Evolutionary conservation across 441 rosid genomes (phyloP).

Genomic region (Jatropha podagrica): DNA sequence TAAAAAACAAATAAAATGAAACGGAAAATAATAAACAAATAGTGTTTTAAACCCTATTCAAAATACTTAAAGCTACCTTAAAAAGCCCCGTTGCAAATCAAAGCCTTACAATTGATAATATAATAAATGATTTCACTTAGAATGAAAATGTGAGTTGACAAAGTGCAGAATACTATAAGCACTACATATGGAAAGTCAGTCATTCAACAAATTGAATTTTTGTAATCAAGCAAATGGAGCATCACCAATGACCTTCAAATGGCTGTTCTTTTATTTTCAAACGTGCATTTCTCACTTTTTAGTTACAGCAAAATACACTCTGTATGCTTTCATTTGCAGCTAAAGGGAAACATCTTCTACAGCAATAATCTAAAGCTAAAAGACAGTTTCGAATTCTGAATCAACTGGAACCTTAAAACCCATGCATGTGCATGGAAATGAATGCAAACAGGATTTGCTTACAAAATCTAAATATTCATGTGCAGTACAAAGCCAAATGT

Average conservation of each 20-base stretch:
- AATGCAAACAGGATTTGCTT: not conserved
- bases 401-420: slow-evolving; percentile 6
- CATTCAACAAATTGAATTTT: not conserved
- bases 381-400: not conserved
- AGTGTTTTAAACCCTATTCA: no score
- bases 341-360: not conserved
- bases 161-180: no score
- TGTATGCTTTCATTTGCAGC: not conserved
- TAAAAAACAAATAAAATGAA: no score
- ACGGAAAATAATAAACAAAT: no score
- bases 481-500: not conserved
- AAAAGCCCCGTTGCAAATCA: no score
- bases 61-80: no score
- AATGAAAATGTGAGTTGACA: no score
- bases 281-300: not conserved
- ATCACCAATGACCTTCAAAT: not conserved
- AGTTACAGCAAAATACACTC: slow-evolving; percentile 4
- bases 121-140: no score
- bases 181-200: not conserved
- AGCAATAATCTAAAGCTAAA: not conserved
- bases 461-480: slow-evolving; percentile 4
- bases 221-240: not conserved
- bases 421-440: slow-evolving; percentile 4
- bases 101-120: no score
- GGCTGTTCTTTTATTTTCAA: not conserved